phyloP scores from a whole-genome alignment of 768 basidiomycete species.

The Phlegmacium glaucopus region DNA sequence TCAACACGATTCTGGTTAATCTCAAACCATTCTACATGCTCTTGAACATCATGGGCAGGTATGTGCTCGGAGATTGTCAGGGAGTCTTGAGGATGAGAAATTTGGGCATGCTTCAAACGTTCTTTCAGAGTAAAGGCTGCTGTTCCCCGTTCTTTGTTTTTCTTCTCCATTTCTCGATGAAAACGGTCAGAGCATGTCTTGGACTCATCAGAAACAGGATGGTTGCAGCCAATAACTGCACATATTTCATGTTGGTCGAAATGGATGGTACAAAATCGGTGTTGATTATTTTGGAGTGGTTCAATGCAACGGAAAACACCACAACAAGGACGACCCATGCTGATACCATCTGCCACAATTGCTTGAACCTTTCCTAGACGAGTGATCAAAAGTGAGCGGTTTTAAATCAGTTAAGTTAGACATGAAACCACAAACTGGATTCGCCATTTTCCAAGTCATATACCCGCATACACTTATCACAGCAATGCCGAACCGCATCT shows the following conservation, averaged over 20 bases:
- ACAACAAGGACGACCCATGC: constrained; percentile 5
- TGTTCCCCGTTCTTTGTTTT: neutral
- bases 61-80: neutral
- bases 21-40: neutral
- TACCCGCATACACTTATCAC: constrained; percentile 19
- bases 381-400: no score
- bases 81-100: neutral
- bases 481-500: constrained; percentile 18
- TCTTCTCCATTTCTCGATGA: constrained; percentile 1
- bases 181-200: neutral
- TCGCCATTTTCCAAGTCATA: constrained; percentile 2
- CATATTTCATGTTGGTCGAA: constrained; percentile 6
- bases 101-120: neutral
- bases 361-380: constrained; percentile 2
- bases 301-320: neutral
- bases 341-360: constrained; percentile 5
- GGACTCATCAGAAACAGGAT: neutral
- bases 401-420: no score
- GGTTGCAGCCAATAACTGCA: neutral
- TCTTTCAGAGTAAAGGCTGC: constrained; percentile 4
- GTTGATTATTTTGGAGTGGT: neutral
- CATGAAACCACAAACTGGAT: no score
- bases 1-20: neutral
- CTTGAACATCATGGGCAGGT: neutral
- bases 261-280: constrained; percentile 4